Base-by-base conservation (phyloP, 2,329 filamentous ascomycete genomes). In the Aulographum hederae region DNA sequence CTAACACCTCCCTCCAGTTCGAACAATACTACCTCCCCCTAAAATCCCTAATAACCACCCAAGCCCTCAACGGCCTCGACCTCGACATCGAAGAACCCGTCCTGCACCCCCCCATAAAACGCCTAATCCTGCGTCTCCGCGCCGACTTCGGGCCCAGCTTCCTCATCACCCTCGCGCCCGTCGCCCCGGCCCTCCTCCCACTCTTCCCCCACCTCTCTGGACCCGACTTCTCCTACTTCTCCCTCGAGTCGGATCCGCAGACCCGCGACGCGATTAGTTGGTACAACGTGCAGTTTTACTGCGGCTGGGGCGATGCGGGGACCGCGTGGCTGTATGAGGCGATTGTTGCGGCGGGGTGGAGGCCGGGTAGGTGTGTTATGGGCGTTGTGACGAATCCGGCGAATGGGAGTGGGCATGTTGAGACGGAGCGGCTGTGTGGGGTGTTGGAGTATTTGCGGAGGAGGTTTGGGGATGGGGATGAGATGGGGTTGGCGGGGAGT, bases 241-340 rank as follows among this genome's bases (percentile, higher is more conserved):
- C 48, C 35, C 43, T 30, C 18, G 46, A 37, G 8, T 16, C 30
- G 3, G 35, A 32, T 15, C 4, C 26, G 11, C 18, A 18, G 6
- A 10, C 11, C 39, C 2, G 43, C n/a, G 14, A 30, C 10, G 26
- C 38, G 3, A 16, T 93, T 18, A 63, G 65, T 3, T 94, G 82
- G 71, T 93, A 93, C 52, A 93, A 93, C 47, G 65, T 76, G 4
- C 85, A 94, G 47, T 92, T 93, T 53, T 94, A 94, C 61, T 89
- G 79, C 46, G 82, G 82, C 2, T 94, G 81, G 74, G 81, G 81
- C 6, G 70, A 72, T 30, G 69, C 73, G 1, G 56, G 62, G 18
- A 61, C 51, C 11, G 60, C 59, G 3, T 44, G 48, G 15, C 61
- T 58, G 43, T 69, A 64, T 44, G 63, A 68, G 35, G 53, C 58